Conservation (phyloP, 2,329 filamentous ascomycete species). For the Camillea tinctor region DNA sequence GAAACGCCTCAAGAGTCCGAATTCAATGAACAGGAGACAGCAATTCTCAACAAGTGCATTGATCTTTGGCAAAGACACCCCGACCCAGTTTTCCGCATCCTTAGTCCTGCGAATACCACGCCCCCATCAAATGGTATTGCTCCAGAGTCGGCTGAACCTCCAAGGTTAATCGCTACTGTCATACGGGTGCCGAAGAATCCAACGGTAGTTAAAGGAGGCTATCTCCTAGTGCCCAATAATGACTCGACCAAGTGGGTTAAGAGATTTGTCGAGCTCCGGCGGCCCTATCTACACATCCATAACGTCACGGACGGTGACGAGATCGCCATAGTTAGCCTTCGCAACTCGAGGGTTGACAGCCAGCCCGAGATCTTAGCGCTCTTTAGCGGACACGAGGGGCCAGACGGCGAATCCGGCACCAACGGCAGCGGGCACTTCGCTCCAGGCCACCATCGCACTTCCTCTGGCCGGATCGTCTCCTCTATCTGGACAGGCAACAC, state of each 20-base stretch:
- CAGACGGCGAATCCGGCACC: conserved; percentile 14
- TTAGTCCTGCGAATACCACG: conserved; percentile 61
- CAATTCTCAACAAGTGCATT: conserved; percentile 55
- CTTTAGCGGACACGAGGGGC: conserved; percentile 41
- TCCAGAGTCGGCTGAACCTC: conserved; percentile 47
- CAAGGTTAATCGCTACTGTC: conserved; percentile 72
- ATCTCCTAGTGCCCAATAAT: conserved; percentile 80
- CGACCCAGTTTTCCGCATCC: conserved; percentile 54
- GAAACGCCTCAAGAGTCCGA: conserved; percentile 34
- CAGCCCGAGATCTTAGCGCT: conserved; percentile 83
- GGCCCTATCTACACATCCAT: conserved; percentile 90
- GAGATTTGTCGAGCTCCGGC: conserved; percentile 86
- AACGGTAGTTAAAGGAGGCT: conserved; percentile 79
- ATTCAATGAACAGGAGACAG: conserved; percentile 46
- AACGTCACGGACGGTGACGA: conserved; percentile 84
- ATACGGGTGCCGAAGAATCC: conserved; percentile 79
- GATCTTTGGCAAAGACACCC: conserved; percentile 64
- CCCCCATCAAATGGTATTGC: conserved; percentile 65
- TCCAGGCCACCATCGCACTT: conserved; percentile 48
- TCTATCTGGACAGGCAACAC: conserved; percentile 53
- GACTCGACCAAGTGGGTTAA: conserved; percentile 84
- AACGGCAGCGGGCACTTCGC: conserved; percentile 40
- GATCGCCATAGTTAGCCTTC: conserved; percentile 82
- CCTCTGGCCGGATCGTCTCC: conserved; percentile 53
- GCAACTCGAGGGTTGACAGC: conserved; percentile 88